phyloP scores from a whole-genome alignment of 176 grass and related monocot species.

The Aegilops umbellulata region DNA sequence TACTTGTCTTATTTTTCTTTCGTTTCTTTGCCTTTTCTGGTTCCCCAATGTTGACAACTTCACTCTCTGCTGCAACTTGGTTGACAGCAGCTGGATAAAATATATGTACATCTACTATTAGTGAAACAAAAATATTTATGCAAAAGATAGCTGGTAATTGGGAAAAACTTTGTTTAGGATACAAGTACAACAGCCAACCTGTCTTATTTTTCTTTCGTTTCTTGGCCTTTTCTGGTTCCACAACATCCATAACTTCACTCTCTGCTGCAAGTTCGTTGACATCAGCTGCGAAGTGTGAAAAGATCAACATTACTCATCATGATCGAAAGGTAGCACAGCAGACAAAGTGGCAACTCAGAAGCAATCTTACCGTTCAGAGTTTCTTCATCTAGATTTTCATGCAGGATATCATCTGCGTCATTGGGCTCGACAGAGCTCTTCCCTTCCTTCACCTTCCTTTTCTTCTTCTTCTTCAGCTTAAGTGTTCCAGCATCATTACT shows the following conservation, averaged over 20 bases:
- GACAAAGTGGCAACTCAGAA: neutral
- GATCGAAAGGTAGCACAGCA: neutral
- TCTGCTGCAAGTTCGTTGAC: no score
- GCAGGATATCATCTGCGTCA: constrained; percentile 36
- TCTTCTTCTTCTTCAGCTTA: constrained; percentile 62
- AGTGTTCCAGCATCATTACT: constrained; percentile 22
- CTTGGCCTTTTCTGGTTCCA: no score
- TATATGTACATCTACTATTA: neutral
- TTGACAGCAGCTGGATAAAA: constrained; percentile 28
- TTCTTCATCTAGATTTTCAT: constrained; percentile 38
- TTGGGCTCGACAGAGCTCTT: constrained; percentile 21
- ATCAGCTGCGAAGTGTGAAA: no score
- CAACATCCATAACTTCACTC: no score
- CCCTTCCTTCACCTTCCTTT: constrained; percentile 43
- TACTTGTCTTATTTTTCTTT: constrained; percentile 57
- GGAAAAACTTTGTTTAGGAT: no score
- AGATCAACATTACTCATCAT: neutral
- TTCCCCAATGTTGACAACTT: constrained; percentile 34
- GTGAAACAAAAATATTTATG: no score
- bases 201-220: no score
- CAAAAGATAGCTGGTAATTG: no score
- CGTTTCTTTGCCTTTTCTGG: constrained; percentile 41
- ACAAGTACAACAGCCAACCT: no score
- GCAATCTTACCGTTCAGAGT: constrained; percentile 35
- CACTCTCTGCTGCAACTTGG: constrained; percentile 21